Evolutionary conservation across 345 rosid genomes (phyloP).

Genomic region (Corchorus olitorius): DNA sequence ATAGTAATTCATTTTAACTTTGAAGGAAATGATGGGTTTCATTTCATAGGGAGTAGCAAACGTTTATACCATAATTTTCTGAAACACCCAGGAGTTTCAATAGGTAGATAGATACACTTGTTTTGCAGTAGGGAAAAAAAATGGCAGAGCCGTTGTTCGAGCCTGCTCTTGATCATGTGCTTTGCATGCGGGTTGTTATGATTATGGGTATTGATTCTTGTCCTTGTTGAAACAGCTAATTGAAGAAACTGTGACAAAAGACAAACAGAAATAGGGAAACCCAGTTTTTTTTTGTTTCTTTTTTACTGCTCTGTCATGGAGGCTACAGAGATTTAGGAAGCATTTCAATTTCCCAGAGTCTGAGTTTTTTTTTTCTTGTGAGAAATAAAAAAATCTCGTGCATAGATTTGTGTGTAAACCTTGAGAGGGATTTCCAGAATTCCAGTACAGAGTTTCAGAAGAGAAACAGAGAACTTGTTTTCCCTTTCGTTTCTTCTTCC

Average conservation of each 20-base stretch:
- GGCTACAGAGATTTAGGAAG: constrained; percentile 43
- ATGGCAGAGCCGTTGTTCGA: constrained; percentile 21
- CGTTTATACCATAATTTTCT: constrained; percentile 17
- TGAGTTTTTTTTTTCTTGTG: background rate
- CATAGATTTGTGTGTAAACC: background rate
- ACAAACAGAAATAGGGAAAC: constrained; percentile 1
- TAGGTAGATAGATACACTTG: background rate
- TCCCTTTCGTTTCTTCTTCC: background rate
- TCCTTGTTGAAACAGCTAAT: constrained; percentile 13
- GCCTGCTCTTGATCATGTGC: constrained; percentile 23
- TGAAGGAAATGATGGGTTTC: background rate
- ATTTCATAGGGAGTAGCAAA: constrained; percentile 27
- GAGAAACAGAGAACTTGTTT: background rate
- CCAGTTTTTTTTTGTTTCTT: background rate
- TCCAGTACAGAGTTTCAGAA: background rate
- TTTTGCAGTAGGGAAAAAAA: constrained; percentile 8
- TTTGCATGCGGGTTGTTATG: constrained; percentile 19
- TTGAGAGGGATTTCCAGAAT: constrained; percentile 1
- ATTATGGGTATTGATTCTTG: constrained; percentile 24
- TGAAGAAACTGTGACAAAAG: background rate
- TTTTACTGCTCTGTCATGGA: constrained; percentile 35
- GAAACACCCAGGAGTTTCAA: constrained; percentile 6
- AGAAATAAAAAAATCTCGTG: background rate
- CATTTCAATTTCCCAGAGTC: constrained; percentile 26
- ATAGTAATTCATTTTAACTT: background rate